Percentiles rank a stretch among this genome's conserved stretches.
Evolutionary conservation across 2,329 filamentous ascomycete species (phyloP).

Genomic region (Nigrospora oryzae): DNA sequence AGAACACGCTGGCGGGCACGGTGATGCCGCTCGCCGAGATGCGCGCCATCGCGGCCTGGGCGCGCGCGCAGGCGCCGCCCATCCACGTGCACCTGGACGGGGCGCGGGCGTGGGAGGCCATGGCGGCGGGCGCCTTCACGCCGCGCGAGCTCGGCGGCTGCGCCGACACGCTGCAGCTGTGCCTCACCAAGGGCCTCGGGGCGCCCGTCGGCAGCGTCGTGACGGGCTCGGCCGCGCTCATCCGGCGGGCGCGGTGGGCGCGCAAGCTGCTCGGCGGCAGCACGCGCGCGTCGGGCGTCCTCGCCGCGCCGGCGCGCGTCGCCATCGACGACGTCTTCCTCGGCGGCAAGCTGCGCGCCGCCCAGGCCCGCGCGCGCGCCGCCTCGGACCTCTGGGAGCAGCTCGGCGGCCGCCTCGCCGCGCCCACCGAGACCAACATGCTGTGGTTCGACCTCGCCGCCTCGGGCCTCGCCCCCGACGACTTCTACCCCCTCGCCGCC

Average conservation of each 20-base stretch:
- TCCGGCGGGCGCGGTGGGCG: conserved; percentile 32
- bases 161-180: conserved; percentile 69
- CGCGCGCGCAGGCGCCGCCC: conserved; percentile 37
- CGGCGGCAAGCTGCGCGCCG: conserved; percentile 49
- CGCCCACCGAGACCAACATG: conserved; percentile 86
- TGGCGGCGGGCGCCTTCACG: conserved; percentile 58
- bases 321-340: conserved; percentile 48
- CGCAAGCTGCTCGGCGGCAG: conserved; percentile 72
- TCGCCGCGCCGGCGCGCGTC: conserved; percentile 63
- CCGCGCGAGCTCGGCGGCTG: conserved; percentile 52
- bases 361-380: conserved; percentile 54
- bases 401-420: conserved; percentile 58
- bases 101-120: conserved; percentile 75
- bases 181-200: conserved; percentile 76
- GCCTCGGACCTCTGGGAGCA: conserved; percentile 63
- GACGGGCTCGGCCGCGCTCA: conserved; percentile 36
- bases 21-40: conserved; percentile 70
- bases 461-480: no score
- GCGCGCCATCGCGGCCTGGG: conserved; percentile 62
- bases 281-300: conserved; percentile 62
- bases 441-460: conserved; percentile 64
- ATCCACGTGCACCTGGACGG: conserved; percentile 73
- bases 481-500: no score
- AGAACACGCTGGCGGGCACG: conserved; percentile 77
- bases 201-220: conserved; percentile 74